These are phyloP conservation scores for Linnemannia zychae DNA, from an alignment of 192 early-diverging fungal genomes.

Conservation along the genomic window DNA sequence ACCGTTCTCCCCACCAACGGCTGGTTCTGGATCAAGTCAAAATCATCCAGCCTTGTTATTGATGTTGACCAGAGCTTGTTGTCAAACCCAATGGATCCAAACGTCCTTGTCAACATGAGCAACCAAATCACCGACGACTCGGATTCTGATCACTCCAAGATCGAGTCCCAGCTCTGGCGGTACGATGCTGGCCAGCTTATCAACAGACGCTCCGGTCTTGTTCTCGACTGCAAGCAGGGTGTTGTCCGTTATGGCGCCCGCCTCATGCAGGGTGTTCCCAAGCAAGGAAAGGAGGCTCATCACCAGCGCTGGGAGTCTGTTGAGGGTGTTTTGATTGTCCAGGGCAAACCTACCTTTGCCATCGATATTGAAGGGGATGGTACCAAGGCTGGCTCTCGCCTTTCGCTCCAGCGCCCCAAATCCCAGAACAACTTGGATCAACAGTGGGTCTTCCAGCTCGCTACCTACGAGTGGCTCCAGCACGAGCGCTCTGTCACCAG, in stretches of 20 bases:
- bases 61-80: conserved; percentile 36
- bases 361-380: conserved; percentile 55
- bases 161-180: conserved; percentile 54
- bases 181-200: conserved; percentile 50
- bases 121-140: conserved; percentile 17
- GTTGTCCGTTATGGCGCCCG: conserved; percentile 51
- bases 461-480: conserved; percentile 35
- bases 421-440: conserved; percentile 52
- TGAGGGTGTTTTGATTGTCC: conserved; percentile 35
- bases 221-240: conserved; percentile 54
- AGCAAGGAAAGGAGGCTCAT: conserved; percentile 49
- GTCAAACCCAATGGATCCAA: conserved; percentile 31
- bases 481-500: conserved; percentile 22
- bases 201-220: conserved; percentile 48
- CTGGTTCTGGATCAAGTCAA: conserved; percentile 55
- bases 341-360: conserved; percentile 48
- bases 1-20: conserved; percentile 34
- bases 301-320: conserved; percentile 54
- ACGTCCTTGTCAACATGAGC: conserved; percentile 43
- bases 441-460: conserved; percentile 44
- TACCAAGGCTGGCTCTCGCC: conserved; percentile 38
- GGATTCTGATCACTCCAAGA: conserved; percentile 19
- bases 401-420: conserved; percentile 55
- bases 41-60: conserved; percentile 40
- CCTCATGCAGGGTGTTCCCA: conserved; percentile 35